Evolutionary conservation across 805 yeast genomes (phyloP).

Genomic region (Saccharomycopsis fermentans): DNA sequence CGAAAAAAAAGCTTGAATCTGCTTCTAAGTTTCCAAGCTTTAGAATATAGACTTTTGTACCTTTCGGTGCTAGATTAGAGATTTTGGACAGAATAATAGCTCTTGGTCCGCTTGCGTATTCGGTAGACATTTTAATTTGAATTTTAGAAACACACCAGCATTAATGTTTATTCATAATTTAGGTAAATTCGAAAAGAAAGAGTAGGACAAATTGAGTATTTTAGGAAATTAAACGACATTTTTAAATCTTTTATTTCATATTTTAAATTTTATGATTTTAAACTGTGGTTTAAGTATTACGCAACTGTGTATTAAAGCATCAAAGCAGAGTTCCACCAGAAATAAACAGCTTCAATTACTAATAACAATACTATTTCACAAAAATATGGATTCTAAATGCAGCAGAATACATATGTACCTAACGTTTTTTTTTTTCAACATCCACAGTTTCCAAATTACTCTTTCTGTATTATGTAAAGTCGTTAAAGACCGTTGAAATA

Average conservation of each 20-base stretch:
- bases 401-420: too few relatives aligned
- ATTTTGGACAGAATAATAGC: background rate
- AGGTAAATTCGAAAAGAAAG: too few relatives aligned
- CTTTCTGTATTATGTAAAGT: background rate
- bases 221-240: background rate
- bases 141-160: background rate
- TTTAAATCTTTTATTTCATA: background rate
- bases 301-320: background rate
- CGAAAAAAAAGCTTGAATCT: constrained; percentile 6
- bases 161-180: too few relatives aligned
- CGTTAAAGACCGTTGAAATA: background rate
- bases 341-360: too few relatives aligned
- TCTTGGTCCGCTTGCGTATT: constrained; percentile 4
- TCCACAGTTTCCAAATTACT: background rate
- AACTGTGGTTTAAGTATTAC: background rate
- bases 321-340: too few relatives aligned
- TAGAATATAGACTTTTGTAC: constrained; percentile 7
- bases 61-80: constrained; percentile 4
- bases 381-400: too few relatives aligned
- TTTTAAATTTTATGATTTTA: background rate
- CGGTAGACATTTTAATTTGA: constrained; percentile 1
- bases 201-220: too few relatives aligned
- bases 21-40: constrained; percentile 11
- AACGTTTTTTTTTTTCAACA: background rate
- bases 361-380: too few relatives aligned